Evolutionary conservation across 208 protist genomes (phyloP), one percentile per base, ranked within the genome.

Genomic region (Naegleria fowleri): DNA sequence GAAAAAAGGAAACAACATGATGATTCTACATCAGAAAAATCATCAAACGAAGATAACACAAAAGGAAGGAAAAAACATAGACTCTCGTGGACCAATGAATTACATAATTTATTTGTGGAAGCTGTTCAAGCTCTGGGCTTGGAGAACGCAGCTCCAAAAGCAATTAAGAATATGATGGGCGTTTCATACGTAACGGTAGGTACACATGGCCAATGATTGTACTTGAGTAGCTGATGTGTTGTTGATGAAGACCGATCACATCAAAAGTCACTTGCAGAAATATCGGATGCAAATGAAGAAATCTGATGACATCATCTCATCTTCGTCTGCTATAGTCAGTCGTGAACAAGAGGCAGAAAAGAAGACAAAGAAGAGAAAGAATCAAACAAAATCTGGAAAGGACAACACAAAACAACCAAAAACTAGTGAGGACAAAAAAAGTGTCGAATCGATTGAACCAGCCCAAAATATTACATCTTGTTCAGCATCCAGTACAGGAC

Each of bases 231-330:
- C 55, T 29, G 1, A 67, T 67, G 19, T 22, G 22, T 67, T 67
- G 5, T 67, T 67, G 19, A 29, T 29, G 22, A 15, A 67, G 55
- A 87, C 40, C 11, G 83, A 87, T 22, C 83, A 87, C 29, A 87
- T 87, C 29, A 87, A 87, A n/a, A 87, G 83, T 51, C 83, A 87
- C 83, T n/a, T 87, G 19, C 83, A 87, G 29, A 87, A 87, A n/a
- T 87, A 87, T n/a, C 40, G 83, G 43, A 16, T 87, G 11, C 36
- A 51, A 41, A 87, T 87, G 11, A 87, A 87, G 38, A 87, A 87
- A 51, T 13, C 11, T 29, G 15, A 87, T 52, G 83, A 67, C 11
- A 15, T 67, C 19, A 29, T 67, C 19, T 29, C 55, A 29, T 29
- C 55, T 67, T 29, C 55, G 1, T 3, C 11, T 22, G 55, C 43